Conservation (phyloP, 2,329 filamentous ascomycete species). For the Cyphellophora europaea region DNA sequence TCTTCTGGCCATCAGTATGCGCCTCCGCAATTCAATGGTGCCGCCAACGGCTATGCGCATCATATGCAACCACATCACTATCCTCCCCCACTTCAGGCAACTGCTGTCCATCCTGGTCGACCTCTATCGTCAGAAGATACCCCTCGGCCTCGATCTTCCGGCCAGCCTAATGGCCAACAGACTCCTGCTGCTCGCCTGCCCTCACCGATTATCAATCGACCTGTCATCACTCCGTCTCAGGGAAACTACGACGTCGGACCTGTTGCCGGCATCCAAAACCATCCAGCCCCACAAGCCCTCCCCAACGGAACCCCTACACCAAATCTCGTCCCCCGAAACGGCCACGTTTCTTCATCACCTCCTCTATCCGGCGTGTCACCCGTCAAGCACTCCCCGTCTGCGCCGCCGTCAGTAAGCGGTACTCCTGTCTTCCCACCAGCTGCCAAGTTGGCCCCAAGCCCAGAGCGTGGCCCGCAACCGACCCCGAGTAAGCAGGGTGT, state of each 20-base stretch:
- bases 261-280: conserved; percentile 35
- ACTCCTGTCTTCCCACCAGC: conserved; percentile 18
- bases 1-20: not conserved
- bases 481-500: conserved; percentile 21
- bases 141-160: conserved; percentile 29
- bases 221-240: conserved; percentile 40
- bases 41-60: no score
- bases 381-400: conserved; percentile 27
- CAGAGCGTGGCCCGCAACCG: conserved; percentile 17
- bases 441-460: conserved; percentile 18
- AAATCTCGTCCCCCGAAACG: conserved; percentile 19
- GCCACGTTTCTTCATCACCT: conserved; percentile 22
- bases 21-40: no score
- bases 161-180: conserved; percentile 18
- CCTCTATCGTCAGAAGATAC: conserved; percentile 21
- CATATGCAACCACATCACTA: no score
- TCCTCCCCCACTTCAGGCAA: no score
- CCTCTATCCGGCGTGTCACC: conserved; percentile 36
- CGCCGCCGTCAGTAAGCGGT: conserved; percentile 11
- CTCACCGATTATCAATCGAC: conserved; percentile 35
- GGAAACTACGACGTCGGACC: conserved; percentile 39
- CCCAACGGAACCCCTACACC: conserved; percentile 13
- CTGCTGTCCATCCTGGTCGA: no score
- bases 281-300: conserved; percentile 17
- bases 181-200: conserved; percentile 20